phyloP scores from a whole-genome alignment of 2,329 filamentous ascomycete genomes.

The Bipolaris cookei region DNA sequence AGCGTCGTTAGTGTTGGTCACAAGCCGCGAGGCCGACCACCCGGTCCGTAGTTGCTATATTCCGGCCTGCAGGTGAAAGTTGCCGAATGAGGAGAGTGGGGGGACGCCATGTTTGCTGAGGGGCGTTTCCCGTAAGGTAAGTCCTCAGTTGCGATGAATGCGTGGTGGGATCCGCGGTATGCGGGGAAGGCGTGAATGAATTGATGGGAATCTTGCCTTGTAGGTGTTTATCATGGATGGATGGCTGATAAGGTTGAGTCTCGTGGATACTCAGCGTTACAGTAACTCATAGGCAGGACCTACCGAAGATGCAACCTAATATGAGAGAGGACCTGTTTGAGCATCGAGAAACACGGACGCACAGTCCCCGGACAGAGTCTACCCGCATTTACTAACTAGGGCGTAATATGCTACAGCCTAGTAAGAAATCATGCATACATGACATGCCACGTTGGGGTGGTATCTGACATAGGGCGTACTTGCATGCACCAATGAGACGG shows the following conservation, averaged over 20 bases:
- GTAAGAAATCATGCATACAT: constrained; percentile 4
- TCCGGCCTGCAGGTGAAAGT: neutral
- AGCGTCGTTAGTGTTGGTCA: neutral
- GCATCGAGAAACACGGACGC: neutral
- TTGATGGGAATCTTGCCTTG: neutral
- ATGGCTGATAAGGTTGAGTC: neutral
- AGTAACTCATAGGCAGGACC: neutral
- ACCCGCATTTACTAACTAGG: neutral
- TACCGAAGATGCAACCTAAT: neutral
- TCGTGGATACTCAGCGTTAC: neutral
- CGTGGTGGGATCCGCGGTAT: neutral
- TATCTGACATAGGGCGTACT: neutral
- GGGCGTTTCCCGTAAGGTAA: neutral
- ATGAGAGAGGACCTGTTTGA: neutral
- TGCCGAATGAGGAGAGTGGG: neutral
- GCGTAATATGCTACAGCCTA: constrained; percentile 5
- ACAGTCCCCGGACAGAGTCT: neutral
- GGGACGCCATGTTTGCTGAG: constrained; percentile 3
- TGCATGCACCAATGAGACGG: constrained; percentile 10
- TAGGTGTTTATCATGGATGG: neutral
- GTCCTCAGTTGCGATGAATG: neutral
- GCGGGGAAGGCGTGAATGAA: neutral
- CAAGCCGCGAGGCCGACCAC: neutral
- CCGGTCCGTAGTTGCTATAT: constrained; percentile 1
- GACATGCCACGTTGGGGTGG: neutral